phyloP scores from a whole-genome alignment of 305 asterid species.

The Plantago lanceolata region DNA sequence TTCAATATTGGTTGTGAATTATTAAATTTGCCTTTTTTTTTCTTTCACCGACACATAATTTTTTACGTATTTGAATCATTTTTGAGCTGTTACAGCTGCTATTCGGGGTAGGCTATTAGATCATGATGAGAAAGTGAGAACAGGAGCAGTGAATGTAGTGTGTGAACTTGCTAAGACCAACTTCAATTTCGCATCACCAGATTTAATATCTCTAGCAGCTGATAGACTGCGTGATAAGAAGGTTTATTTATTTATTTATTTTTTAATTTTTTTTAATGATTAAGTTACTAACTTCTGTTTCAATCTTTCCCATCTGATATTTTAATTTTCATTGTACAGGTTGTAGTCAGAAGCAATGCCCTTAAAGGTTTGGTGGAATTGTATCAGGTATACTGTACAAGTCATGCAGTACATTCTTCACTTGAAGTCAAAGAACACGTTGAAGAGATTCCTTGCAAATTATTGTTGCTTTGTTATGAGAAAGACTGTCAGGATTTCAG shows the following conservation, averaged over 20 bases:
- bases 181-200: slow-evolving; percentile 39
- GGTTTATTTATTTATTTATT: slow-evolving; percentile 37
- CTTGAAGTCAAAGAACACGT: slow-evolving; percentile 40
- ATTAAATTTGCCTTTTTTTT: slow-evolving; percentile 12
- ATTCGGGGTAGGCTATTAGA: slow-evolving; percentile 48
- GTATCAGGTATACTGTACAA: slow-evolving; percentile 70
- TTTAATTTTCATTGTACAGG: slow-evolving; percentile 37
- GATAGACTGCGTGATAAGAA: slow-evolving; percentile 90
- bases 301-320: slow-evolving; percentile 23
- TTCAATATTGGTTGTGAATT: slow-evolving; percentile 16
- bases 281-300: slow-evolving; percentile 17
- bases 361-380: slow-evolving; percentile 72
- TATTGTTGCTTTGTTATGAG: slow-evolving; percentile 78
- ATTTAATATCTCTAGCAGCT: slow-evolving; percentile 53
- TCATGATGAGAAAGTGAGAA: slow-evolving; percentile 54
- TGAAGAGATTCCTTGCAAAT: slow-evolving; percentile 79
- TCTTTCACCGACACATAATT: slow-evolving; percentile 17
- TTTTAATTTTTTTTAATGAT: slow-evolving; percentile 19
- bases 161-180: slow-evolving; percentile 66
- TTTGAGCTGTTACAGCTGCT: slow-evolving; percentile 50
- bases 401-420: slow-evolving; percentile 38
- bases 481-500: slow-evolving; percentile 83
- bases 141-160: slow-evolving; percentile 49
- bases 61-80: slow-evolving; percentile 21
- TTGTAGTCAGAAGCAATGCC: slow-evolving; percentile 64